Base-by-base conservation (phyloP, 1,284 basidiomycete genomes). In the Pascua guehoae region DNA sequence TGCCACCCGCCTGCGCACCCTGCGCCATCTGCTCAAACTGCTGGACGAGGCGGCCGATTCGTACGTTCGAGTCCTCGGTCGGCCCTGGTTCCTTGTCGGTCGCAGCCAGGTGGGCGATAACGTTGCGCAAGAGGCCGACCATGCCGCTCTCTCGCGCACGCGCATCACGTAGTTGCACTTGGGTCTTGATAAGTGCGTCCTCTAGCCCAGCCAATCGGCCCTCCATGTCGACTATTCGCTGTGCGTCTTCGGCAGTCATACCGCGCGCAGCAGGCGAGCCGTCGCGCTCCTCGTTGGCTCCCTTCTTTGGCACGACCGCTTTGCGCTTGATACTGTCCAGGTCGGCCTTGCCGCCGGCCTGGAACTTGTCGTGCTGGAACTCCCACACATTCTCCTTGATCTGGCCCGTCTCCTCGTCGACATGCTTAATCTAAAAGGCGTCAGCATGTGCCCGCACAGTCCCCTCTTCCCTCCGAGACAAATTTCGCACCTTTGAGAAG, bases 241-340 rank as follows among this genome's bases (percentile, higher is more conserved):
- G 58, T 2, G 61, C 49, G 17, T 75, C 71, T 42, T 72, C 72
- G 5, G 49, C 47, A 8, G 47, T 62, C 24, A 71, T 52, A 4
- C 62, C 66, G n/a, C 52, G 49, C 12, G 49, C 64, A 61, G 45
- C 71, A 60, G 60, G 69, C 45, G 64, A 72, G 56, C 55, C 72
- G 66, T 67, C 75, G 68, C 52, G 53, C 38, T 60, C 54, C 16
- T 53, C 55, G 24, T 46, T 51, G 12, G 46, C 53, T 47, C 61
- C 56, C 53, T 72, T 74, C 56, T 75, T 77, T 1, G 72, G 69
- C 14, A 63, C 68, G 5, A 91, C 90, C 14, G 89, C 88, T 78
- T 95, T 95, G 64, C 92, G 87, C 74, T 93, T 93, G 79, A 97
- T 96, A 68, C 91, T 90, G 73, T 97, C 92, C 50, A 97, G 85